phyloP scores from a whole-genome alignment of 129 eudicot genomes.

The Glebionis coronaria region DNA sequence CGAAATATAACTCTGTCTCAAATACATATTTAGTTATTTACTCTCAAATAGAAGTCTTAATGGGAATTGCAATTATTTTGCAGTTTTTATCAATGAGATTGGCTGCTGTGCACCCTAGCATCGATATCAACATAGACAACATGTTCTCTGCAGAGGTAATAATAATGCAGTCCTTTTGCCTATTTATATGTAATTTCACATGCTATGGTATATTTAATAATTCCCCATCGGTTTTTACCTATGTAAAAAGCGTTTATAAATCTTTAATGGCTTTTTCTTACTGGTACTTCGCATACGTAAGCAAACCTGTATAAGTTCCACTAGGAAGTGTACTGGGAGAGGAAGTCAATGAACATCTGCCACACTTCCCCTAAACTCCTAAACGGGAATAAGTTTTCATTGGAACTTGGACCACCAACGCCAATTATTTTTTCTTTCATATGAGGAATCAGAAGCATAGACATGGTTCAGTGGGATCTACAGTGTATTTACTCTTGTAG shows the following conservation, averaged over 20 bases:
- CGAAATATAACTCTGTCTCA: too few relatives aligned
- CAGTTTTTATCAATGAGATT: slow-evolving; percentile 97
- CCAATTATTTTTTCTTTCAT: slow-evolving; percentile 27
- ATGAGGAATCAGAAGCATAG: slow-evolving; percentile 20
- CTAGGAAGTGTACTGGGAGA: slow-evolving; percentile 11
- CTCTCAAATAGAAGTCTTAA: background rate
- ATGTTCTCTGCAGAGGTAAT: slow-evolving; percentile 69
- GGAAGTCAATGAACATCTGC: slow-evolving; percentile 32
- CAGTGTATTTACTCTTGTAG: slow-evolving; percentile 36
- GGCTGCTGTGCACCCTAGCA: slow-evolving; percentile 90
- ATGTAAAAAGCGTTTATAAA: slow-evolving; percentile 6
- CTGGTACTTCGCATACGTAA: too few relatives aligned
- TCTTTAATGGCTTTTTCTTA: slow-evolving; percentile 10
- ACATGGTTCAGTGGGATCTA: slow-evolving; percentile 14
- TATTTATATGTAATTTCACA: slow-evolving; percentile 25
- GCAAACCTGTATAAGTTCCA: background rate
- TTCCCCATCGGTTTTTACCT: slow-evolving; percentile 11
- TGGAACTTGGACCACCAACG: slow-evolving; percentile 33
- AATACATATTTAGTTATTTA: background rate
- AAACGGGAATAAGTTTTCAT: slow-evolving; percentile 6
- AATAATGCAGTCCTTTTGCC: slow-evolving; percentile 22
- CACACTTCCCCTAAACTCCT: slow-evolving; percentile 23
- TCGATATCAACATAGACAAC: slow-evolving; percentile 79
- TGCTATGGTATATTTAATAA: slow-evolving; percentile 19
- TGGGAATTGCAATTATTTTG: background rate